Evolutionary conservation across 2,329 filamentous ascomycete genomes (phyloP).

Genomic region (Pseudomassariella vexata): DNA sequence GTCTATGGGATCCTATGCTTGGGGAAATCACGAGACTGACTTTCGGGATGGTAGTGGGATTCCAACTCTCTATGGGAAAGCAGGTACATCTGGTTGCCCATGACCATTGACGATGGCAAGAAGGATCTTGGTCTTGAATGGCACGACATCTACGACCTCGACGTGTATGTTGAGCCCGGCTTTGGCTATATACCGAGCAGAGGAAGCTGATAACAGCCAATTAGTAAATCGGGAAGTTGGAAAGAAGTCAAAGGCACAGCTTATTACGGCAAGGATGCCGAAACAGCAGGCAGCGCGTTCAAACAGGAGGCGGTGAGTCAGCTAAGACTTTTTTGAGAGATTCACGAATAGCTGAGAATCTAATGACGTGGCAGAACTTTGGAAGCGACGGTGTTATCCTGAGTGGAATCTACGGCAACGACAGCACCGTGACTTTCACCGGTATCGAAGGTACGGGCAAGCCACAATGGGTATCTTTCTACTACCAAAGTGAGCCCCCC

Average conservation of each 20-base stretch:
- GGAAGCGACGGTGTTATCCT: constrained; percentile 38
- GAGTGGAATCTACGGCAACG: constrained; percentile 49
- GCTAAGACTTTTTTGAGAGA: no score
- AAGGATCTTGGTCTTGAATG: constrained; percentile 44
- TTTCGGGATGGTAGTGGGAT: constrained; percentile 33
- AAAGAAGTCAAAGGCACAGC: constrained; percentile 38
- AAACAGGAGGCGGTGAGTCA: constrained; percentile 42
- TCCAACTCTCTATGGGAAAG: constrained; percentile 51
- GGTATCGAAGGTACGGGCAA: constrained; percentile 42
- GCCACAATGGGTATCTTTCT: constrained; percentile 52
- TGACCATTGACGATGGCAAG: constrained; percentile 44
- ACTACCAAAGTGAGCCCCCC: constrained; percentile 39
- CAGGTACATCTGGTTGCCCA: constrained; percentile 51
- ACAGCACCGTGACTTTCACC: constrained; percentile 46
- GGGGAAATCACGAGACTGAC: neutral
- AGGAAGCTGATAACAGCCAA: constrained; percentile 3
- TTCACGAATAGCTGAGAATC: no score
- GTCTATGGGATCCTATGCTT: no score
- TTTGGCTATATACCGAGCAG: no score
- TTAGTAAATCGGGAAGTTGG: constrained; percentile 39
- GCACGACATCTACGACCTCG: constrained; percentile 51
- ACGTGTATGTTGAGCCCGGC: constrained; percentile 36
- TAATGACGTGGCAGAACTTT: constrained; percentile 39
- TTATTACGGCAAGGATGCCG: constrained; percentile 40
- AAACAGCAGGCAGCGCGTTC: constrained; percentile 39